These are phyloP conservation scores for Diaporthe humulicola DNA, from an alignment of 2,329 filamentous ascomycete genomes.

Conservation along the genomic window DNA sequence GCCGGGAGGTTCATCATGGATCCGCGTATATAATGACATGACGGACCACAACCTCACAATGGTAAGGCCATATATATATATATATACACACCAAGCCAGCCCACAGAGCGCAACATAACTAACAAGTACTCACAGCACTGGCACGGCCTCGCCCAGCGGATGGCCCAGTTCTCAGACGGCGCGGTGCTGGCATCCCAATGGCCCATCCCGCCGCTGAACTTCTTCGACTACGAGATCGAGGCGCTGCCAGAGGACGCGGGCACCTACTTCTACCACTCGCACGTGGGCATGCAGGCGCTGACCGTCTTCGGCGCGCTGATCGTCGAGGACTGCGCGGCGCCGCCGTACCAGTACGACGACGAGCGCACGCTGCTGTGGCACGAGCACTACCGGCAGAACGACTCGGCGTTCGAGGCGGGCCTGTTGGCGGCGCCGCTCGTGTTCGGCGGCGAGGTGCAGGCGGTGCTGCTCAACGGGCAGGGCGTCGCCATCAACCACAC, in stretches of 20 bases:
- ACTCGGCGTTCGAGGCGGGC: slow-evolving; percentile 63
- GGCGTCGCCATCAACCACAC: slow-evolving; percentile 56
- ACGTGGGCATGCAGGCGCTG: slow-evolving; percentile 72
- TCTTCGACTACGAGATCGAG: slow-evolving; percentile 76
- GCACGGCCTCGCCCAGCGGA: slow-evolving; percentile 73
- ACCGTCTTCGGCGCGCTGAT: slow-evolving; percentile 70
- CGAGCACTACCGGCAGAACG: slow-evolving; percentile 70
- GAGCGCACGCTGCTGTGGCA: slow-evolving; percentile 68
- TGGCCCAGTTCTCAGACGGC: slow-evolving; percentile 75
- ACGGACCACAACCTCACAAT: slow-evolving; percentile 67
- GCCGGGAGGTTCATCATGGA: slow-evolving; percentile 63
- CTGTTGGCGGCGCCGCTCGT: slow-evolving; percentile 62
- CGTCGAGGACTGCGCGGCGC: slow-evolving; percentile 61
- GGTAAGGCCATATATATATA: too few relatives aligned
- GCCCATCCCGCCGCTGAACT: slow-evolving; percentile 72
- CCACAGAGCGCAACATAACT: background rate
- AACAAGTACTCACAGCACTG: slow-evolving; percentile 64
- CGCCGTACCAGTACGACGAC: slow-evolving; percentile 73
- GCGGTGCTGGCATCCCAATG: slow-evolving; percentile 72
- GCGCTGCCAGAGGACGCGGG: slow-evolving; percentile 67
- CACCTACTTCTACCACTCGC: slow-evolving; percentile 78
- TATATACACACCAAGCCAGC: slow-evolving; percentile 36
- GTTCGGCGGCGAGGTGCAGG: slow-evolving; percentile 71
- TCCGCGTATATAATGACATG: slow-evolving; percentile 72
- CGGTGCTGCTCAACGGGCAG: slow-evolving; percentile 70